Evolutionary conservation across 1,284 basidiomycete genomes (phyloP).

Genomic region (Singerocomus rubriflavus): DNA sequence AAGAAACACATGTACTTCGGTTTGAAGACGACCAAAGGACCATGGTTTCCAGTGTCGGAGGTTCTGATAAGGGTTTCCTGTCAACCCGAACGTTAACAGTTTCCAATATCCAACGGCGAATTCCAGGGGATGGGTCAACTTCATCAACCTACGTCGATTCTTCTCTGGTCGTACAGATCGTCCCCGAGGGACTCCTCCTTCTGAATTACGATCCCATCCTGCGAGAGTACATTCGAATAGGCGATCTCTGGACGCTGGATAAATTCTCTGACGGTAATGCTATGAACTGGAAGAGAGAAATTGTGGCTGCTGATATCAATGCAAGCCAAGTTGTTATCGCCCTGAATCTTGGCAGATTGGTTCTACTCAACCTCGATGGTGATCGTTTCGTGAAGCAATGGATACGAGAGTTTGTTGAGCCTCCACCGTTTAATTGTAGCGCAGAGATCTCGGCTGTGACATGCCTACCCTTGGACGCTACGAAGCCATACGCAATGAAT

Average conservation of each 20-base stretch:
- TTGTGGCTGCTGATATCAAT: slow-evolving; percentile 69
- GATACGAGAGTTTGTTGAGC: slow-evolving; percentile 21
- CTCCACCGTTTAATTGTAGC: slow-evolving; percentile 14
- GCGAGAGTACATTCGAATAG: slow-evolving; percentile 34
- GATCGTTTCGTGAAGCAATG: slow-evolving; percentile 38
- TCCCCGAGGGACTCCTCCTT: slow-evolving; percentile 51
- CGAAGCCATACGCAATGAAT: slow-evolving; percentile 44
- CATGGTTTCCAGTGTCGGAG: slow-evolving; percentile 36
- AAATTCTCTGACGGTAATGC: slow-evolving; percentile 22
- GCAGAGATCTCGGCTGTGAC: slow-evolving; percentile 66
- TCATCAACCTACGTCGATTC: slow-evolving; percentile 49
- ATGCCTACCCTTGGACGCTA: slow-evolving; percentile 50
- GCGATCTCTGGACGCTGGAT: slow-evolving; percentile 34
- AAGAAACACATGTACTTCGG: slow-evolving; percentile 51
- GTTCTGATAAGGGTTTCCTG: slow-evolving; percentile 42
- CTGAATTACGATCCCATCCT: slow-evolving; percentile 48
- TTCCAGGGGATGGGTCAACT: slow-evolving; percentile 25
- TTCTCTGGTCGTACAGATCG: slow-evolving; percentile 68
- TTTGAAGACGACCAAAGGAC: slow-evolving; percentile 39
- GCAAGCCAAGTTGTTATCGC: slow-evolving; percentile 66
- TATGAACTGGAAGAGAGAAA: slow-evolving; percentile 35
- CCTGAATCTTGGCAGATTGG: slow-evolving; percentile 54
- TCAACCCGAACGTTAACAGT: slow-evolving; percentile 63
- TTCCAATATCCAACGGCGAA: slow-evolving; percentile 49
- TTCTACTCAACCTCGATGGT: slow-evolving; percentile 48